Conservation (phyloP, 495 filamentous ascomycete genomes). For the Glarea lozoyensis region DNA sequence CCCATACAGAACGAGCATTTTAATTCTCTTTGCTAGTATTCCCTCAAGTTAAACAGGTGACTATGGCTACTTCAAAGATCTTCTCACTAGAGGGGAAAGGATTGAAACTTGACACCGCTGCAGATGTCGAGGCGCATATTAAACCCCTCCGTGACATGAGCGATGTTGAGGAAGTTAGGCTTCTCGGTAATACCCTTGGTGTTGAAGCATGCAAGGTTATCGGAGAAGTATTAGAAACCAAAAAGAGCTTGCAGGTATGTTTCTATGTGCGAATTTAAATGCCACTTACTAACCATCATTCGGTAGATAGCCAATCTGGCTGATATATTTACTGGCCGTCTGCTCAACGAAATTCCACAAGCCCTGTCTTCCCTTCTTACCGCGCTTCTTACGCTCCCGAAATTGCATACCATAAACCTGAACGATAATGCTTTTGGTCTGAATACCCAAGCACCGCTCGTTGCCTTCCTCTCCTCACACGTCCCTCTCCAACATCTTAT, state of each 20-base stretch:
- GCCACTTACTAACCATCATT: conserved; percentile 1
- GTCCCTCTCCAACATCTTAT: conserved; percentile 83
- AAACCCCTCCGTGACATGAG: conserved; percentile 57
- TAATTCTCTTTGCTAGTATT: too few relatives aligned
- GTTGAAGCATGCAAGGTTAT: conserved; percentile 78
- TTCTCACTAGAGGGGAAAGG: conserved; percentile 87
- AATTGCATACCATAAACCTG: conserved; percentile 85
- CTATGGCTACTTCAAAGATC: conserved; percentile 42
- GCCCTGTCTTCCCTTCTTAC: conserved; percentile 79
- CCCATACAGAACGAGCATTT: too few relatives aligned
- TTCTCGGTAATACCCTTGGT: conserved; percentile 87
- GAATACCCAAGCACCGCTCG: conserved; percentile 75
- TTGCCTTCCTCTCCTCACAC: conserved; percentile 78
- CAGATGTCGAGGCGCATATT: conserved; percentile 81
- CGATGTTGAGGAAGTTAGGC: conserved; percentile 71
- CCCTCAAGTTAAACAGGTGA: too few relatives aligned
- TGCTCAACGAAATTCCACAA: conserved; percentile 87
- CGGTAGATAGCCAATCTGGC: conserved; percentile 73
- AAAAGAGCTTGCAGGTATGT: conserved; percentile 65
- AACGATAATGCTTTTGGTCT: conserved; percentile 97
- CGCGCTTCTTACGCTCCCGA: conserved; percentile 70
- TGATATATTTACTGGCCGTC: conserved; percentile 93
- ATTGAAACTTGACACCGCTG: conserved; percentile 81
- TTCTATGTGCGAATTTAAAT: not conserved
- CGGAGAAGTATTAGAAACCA: conserved; percentile 66